Evolutionary conservation across 352 stramenopile genomes (phyloP).

Genomic region (Phytophthora brassicae): DNA sequence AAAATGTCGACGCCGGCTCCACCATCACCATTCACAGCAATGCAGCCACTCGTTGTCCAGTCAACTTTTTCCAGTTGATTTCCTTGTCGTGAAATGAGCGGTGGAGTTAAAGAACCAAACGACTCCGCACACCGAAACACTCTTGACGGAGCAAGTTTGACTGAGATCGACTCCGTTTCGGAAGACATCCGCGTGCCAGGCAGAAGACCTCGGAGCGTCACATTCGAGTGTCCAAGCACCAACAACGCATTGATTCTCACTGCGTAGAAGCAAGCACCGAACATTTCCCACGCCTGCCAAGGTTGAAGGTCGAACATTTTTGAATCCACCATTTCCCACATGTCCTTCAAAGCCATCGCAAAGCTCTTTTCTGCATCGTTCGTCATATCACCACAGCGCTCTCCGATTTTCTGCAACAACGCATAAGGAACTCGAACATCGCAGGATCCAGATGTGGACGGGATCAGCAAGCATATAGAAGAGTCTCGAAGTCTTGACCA

Average conservation of each 20-base stretch:
- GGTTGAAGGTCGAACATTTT: neutral
- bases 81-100: neutral
- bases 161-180: neutral
- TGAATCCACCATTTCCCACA: neutral
- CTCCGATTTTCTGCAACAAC: slow-evolving; percentile 6
- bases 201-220: slow-evolving; percentile 23
- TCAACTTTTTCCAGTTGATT: neutral
- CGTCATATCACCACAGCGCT: neutral
- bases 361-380: neutral
- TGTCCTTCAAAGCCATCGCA: neutral
- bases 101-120: slow-evolving; percentile 9
- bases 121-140: neutral
- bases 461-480: slow-evolving; percentile 30
- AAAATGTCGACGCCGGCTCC: slow-evolving; percentile 33
- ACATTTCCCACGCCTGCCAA: slow-evolving; percentile 21
- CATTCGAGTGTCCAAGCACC: slow-evolving; percentile 25
- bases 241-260: slow-evolving; percentile 39
- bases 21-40: slow-evolving; percentile 29
- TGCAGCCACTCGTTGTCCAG: slow-evolving; percentile 22
- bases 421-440: slow-evolving; percentile 15
- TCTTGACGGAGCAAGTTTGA: slow-evolving; percentile 16
- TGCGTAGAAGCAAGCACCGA: slow-evolving; percentile 40
- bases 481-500: slow-evolving; percentile 30
- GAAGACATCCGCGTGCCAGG: slow-evolving; percentile 2
- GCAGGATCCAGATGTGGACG: too few species aligned